Conservation (phyloP, 805 yeast genomes). For the Myxozyma udenii region DNA sequence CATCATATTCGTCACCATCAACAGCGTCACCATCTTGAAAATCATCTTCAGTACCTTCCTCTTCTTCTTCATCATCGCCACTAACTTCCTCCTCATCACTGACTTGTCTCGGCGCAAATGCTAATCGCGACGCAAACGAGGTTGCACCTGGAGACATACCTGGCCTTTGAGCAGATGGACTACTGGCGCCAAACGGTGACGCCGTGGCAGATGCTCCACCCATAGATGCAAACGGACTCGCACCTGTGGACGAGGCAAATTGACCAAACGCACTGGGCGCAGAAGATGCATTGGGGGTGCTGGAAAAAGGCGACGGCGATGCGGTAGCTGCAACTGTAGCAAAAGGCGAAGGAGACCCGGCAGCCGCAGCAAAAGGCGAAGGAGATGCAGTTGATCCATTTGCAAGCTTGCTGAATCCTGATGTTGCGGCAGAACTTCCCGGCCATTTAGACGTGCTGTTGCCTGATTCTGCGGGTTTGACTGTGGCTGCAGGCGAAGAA, state of each 20-base stretch:
- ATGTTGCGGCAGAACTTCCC: background rate
- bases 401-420: too few relatives aligned
- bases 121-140: conserved; percentile 10
- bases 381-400: too few relatives aligned
- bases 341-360: too few relatives aligned
- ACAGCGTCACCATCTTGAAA: conserved; percentile 1
- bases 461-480: too few relatives aligned
- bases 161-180: too few relatives aligned
- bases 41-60: conserved; percentile 4
- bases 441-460: background rate
- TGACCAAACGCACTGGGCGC: background rate
- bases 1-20: conserved; percentile 5
- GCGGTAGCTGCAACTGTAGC: too few relatives aligned
- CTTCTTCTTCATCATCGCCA: background rate
- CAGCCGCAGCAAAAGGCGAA: too few relatives aligned
- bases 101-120: background rate
- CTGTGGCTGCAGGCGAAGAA: too few relatives aligned
- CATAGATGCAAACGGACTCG: background rate
- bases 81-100: conserved; percentile 5
- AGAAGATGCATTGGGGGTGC: background rate
- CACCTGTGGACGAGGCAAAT: background rate
- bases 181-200: background rate
- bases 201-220: background rate
- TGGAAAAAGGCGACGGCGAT: too few relatives aligned
- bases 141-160: conserved; percentile 9